Evolutionary conservation across 345 rosid species (phyloP), one percentile per base, ranked within the genome.

Genomic region (Rhizophora apiculata): DNA sequence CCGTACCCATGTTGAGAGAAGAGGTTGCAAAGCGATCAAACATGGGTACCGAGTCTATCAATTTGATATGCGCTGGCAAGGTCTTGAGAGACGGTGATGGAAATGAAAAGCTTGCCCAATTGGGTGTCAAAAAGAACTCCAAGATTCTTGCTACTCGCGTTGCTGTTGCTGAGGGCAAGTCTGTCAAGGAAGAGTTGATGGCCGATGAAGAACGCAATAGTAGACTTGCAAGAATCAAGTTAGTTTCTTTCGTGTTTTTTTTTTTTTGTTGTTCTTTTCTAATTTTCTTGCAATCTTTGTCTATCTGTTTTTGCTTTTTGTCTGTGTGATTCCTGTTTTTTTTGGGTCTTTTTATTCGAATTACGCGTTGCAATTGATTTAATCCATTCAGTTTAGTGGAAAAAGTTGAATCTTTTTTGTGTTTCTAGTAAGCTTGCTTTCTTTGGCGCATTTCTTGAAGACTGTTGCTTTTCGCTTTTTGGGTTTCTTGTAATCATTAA

Each of bases 171-270:
- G 94, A 93, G 76, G 92, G 92, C 49, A 82, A 83, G 49, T 81
- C 89, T 6, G 68, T 88, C 70, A 78, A 78, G 66, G 52, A 79
- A 8, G 86, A 82, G 74, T 63, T 82, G 63, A 63, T 89, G 76
- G 96, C 87, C 3, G 96, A 91, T 72, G 97, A 94, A 62, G 98
- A 94, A 37, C 82, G 97, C 59, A 79, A 84, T 11, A 79, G 83
- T 20, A 79, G 94, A 75, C 88, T 93, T 64, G 72, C 86, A 21
- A 82, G 97, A 48, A 68, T 91, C 77, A 94, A 84, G 99, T 94
- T 54, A 84, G 95, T 76, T 54, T 24, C 53, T 36, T 0, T 57
- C 53, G n/a, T 46, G 19, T 20, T 0, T 24, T 22, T 15, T 46
- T n/a, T 69, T 15, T 24, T n/a, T 66, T 3, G 20, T 11, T 10